phyloP scores from a whole-genome alignment of 768 basidiomycete species.

The Lanmaoa rubissima region DNA sequence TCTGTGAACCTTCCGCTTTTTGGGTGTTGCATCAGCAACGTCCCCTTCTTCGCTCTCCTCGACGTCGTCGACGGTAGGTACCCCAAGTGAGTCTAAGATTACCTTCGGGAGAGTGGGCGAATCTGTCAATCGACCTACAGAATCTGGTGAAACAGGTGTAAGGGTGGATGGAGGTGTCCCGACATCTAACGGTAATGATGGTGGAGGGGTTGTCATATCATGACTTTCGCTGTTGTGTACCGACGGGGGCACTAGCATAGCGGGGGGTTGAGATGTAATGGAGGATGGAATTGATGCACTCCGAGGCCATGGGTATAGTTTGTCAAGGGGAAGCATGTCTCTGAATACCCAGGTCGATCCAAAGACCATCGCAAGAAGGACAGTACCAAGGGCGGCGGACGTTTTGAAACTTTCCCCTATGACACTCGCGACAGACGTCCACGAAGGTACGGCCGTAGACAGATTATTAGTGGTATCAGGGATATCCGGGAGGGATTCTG shows the following conservation, averaged over 20 bases:
- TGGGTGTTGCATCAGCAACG: slow-evolving; percentile 39
- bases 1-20: slow-evolving; percentile 37
- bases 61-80: slow-evolving; percentile 34
- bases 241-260: not conserved
- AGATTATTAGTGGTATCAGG: slow-evolving; percentile 16
- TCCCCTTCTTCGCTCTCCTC: slow-evolving; percentile 62
- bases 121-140: slow-evolving; percentile 5
- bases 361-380: slow-evolving; percentile 23
- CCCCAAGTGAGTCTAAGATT: slow-evolving; percentile 8
- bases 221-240: not conserved
- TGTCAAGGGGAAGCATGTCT: slow-evolving; percentile 14
- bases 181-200: not conserved
- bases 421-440: slow-evolving; percentile 12
- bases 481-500: slow-evolving; percentile 16
- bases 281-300: not conserved
- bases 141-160: not conserved
- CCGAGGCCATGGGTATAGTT: slow-evolving; percentile 13
- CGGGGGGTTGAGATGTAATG: not conserved
- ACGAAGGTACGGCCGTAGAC: slow-evolving; percentile 13
- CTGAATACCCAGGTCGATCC: slow-evolving; percentile 27
- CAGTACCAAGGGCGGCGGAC: slow-evolving; percentile 19
- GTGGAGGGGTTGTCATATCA: not conserved
- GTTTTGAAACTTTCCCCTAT: slow-evolving; percentile 15
- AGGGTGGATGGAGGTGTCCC: not conserved
- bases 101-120: slow-evolving; percentile 1